Evolutionary conservation across 164 flowering plant genomes (phyloP).

Genomic region (Amborella trichopoda): DNA sequence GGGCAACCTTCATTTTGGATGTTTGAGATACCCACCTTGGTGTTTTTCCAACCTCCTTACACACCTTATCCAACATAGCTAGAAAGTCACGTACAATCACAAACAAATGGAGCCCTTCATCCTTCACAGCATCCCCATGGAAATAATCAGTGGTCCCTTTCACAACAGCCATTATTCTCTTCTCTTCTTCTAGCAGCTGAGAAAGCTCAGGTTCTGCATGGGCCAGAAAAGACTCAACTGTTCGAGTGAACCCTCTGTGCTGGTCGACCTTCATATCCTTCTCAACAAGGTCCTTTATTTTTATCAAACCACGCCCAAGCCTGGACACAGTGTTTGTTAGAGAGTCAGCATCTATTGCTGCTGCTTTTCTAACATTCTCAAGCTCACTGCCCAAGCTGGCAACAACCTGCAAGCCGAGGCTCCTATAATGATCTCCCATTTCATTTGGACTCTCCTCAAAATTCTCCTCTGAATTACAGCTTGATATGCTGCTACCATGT

Average conservation of each 20-base stretch:
- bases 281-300: slow-evolving; percentile 37
- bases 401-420: slow-evolving; percentile 76
- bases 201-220: slow-evolving; percentile 52
- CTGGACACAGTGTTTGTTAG: slow-evolving; percentile 41
- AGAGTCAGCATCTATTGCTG: slow-evolving; percentile 58
- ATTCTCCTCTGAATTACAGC: slow-evolving; percentile 40
- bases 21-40: background rate
- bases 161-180: slow-evolving; percentile 63
- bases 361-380: slow-evolving; percentile 71
- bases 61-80: slow-evolving; percentile 58
- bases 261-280: too few relatives aligned
- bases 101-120: slow-evolving; percentile 79
- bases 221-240: slow-evolving; percentile 46
- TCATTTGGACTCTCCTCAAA: slow-evolving; percentile 28
- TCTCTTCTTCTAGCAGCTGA: slow-evolving; percentile 58
- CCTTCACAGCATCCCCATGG: slow-evolving; percentile 75
- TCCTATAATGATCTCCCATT: slow-evolving; percentile 41
- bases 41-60: slow-evolving; percentile 20
- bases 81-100: slow-evolving; percentile 72
- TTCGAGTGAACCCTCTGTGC: too few relatives aligned
- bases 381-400: slow-evolving; percentile 57
- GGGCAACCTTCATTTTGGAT: background rate
- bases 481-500: slow-evolving; percentile 39
- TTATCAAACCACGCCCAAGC: slow-evolving; percentile 32
- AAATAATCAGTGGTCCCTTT: slow-evolving; percentile 79